Base-by-base conservation (phyloP, 306 rosid genomes). In the Vigna unguiculata region DNA sequence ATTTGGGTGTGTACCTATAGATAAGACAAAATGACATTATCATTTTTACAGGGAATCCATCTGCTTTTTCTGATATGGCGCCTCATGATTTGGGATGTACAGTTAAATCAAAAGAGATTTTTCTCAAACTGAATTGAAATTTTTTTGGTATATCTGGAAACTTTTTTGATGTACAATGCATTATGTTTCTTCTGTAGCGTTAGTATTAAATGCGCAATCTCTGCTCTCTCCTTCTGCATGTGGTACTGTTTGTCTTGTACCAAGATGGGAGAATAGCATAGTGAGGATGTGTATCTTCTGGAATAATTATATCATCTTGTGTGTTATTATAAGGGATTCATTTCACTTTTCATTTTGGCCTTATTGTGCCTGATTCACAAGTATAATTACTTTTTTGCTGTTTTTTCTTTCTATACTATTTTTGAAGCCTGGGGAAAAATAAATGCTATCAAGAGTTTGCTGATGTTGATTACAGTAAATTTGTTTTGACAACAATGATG, bases 361-460 rank as follows among this genome's bases (percentile, higher is more conserved):
- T 57, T 47, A 47, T 36, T 8, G 38, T 47, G n/a, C 4, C 6
- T 4, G 53, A 45, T 60, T 40, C 36, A 19, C 60, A 13, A 46
- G 20, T 65, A 11, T 16, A 28, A 45, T 34, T 75, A 6, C 49
- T 24, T 75, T 16, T 63, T 34, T 63, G 43, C 41, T 32, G 6
- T 25, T 62, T 47, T 25, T 19, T 40, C n/a, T 49, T 57, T 43
- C 7, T 20, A 9, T 36, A 48, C 28, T 78, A 19, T 1, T 69
- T 46, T 75, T 5, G 20, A 69, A 62, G 40, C 34, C 77, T 75
- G 22, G 52, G 32, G 17, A 25, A 48, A 48, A 68, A 51, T 68
- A 40, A 75, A 58, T 49, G 66, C 57, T 38, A 7, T 32, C 60
- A n/a, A 47, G 78, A 45, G 47, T 16, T 63, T 71, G 38, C 36